phyloP scores from a whole-genome alignment of 192 early-diverging fungal species.

The Chytriomyces sp. region DNA sequence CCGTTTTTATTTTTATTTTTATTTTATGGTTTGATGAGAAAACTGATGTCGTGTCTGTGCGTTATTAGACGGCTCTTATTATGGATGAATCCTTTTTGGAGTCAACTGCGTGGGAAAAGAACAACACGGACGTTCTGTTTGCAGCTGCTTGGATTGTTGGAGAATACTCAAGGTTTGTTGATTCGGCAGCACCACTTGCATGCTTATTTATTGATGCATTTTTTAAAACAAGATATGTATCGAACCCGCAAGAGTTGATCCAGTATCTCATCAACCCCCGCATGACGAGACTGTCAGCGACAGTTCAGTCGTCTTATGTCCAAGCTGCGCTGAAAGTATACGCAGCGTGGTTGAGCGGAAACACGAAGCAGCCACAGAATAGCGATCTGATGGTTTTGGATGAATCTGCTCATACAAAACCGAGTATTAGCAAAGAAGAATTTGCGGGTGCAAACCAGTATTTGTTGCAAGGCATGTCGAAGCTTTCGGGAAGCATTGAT shows the following conservation, averaged over 20 bases:
- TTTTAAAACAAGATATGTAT: slow-evolving; percentile 28
- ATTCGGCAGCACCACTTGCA: too few relatives aligned
- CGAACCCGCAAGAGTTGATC: slow-evolving; percentile 31
- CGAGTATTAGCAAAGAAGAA: slow-evolving; percentile 23
- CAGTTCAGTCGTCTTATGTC: slow-evolving; percentile 71
- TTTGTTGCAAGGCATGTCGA: slow-evolving; percentile 25
- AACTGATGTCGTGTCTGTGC: neutral
- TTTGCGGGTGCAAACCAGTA: slow-evolving; percentile 9
- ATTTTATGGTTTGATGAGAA: neutral
- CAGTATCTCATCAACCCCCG: slow-evolving; percentile 49
- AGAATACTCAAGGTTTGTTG: slow-evolving; percentile 74
- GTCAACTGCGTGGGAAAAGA: slow-evolving; percentile 55
- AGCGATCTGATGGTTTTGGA: slow-evolving; percentile 10
- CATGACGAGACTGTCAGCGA: slow-evolving; percentile 57
- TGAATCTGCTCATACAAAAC: neutral
- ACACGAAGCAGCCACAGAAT: slow-evolving; percentile 21
- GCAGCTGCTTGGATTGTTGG: slow-evolving; percentile 92
- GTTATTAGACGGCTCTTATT: slow-evolving; percentile 68
- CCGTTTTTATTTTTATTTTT: neutral
- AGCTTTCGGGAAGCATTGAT: slow-evolving; percentile 49
- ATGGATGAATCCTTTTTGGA: slow-evolving; percentile 67
- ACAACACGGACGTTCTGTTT: slow-evolving; percentile 72
- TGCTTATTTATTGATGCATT: slow-evolving; percentile 32
- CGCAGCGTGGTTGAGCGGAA: slow-evolving; percentile 58
- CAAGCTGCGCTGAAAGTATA: slow-evolving; percentile 77